Base-by-base conservation (phyloP, 1,284 basidiomycete genomes). In the Chalciporus sp. region DNA sequence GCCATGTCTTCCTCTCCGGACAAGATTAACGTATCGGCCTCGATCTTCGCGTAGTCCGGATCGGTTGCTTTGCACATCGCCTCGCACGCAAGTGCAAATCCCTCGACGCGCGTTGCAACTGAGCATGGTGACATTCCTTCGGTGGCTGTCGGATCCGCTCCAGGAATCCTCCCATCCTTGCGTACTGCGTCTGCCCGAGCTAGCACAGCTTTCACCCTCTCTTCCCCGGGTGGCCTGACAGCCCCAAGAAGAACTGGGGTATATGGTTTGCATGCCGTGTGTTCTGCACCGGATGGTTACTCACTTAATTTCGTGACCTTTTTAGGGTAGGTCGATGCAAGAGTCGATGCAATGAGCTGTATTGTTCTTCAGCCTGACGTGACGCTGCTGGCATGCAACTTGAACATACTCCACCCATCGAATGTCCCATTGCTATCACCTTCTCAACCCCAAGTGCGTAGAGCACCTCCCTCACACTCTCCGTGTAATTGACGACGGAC, bases 401-500 rank as follows among this genome's bases (percentile, higher is more conserved):
- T 26, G 23, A 44, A 40, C 49, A n/a, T 44, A 50, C 47, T 20
- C 39, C 48, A 42, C 49, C 41, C 56, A 55, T 58, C 4, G 42
- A 58, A 49, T 51, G 46, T 4, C 42, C 39, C 14, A 49, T 54
- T 47, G 40, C 37, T 12, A 62, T 16, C 2, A 51, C 51, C 17
- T 45, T 47, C 27, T 52, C 49, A 14, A 40, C 33, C 23, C 42
- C 23, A 10, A 41, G 41, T 58, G 51, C 50, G 49, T 60, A 54
- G 42, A 52, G 52, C 52, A 63, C 51, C 10, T 61, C 61, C 53
- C 35, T 47, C 1, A 27, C 53, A 47, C 45, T 49, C 51, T 55
- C 53, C 53, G 58, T 47, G 49, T 51, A 61, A 51, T 53, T 51
- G 4, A 42, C 54, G 46, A 61, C 45, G 4, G 48, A 35, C 27